These are phyloP conservation scores for Epipyxis sp. DNA, from an alignment of 108 stramenopile species.

Conservation along the genomic window DNA sequence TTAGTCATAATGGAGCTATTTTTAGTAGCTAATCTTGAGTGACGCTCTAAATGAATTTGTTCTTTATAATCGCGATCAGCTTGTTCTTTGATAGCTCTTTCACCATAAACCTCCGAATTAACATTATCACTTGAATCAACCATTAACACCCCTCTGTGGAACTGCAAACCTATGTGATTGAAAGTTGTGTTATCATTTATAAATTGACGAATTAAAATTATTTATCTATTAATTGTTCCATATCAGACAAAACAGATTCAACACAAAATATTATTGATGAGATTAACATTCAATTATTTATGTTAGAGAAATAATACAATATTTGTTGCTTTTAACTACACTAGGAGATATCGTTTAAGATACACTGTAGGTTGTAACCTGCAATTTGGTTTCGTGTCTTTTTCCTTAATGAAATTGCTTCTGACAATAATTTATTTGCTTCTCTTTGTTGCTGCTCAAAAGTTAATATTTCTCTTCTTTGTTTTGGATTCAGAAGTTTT, in stretches of 20 bases:
- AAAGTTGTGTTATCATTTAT: too few relatives aligned
- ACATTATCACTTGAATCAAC: conserved; percentile 8
- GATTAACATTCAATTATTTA: too few relatives aligned
- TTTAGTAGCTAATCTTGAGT: background rate
- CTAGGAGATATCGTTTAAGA: too few relatives aligned
- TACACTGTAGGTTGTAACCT: too few relatives aligned
- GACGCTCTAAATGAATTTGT: conserved; percentile 18
- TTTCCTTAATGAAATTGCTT: background rate
- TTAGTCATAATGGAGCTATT: background rate
- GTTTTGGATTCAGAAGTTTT: background rate
- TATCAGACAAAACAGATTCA: too few relatives aligned
- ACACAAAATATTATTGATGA: too few relatives aligned
- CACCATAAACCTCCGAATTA: conserved; percentile 12
- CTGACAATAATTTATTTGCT: background rate
- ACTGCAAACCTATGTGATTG: too few relatives aligned
- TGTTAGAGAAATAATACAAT: too few relatives aligned
- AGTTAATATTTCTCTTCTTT: background rate
- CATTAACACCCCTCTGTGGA: background rate
- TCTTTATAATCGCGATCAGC: conserved; percentile 1
- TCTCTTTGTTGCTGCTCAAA: background rate
- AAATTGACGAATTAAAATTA: too few relatives aligned
- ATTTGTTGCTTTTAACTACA: too few relatives aligned
- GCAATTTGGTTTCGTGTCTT: background rate
- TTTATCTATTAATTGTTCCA: too few relatives aligned
- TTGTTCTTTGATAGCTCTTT: background rate